Percentiles rank a stretch among this genome's conserved stretches.
These are phyloP conservation scores for Colletotrichum siamense DNA, from an alignment of 2,329 filamentous ascomycete genomes.

Conservation along the genomic window DNA sequence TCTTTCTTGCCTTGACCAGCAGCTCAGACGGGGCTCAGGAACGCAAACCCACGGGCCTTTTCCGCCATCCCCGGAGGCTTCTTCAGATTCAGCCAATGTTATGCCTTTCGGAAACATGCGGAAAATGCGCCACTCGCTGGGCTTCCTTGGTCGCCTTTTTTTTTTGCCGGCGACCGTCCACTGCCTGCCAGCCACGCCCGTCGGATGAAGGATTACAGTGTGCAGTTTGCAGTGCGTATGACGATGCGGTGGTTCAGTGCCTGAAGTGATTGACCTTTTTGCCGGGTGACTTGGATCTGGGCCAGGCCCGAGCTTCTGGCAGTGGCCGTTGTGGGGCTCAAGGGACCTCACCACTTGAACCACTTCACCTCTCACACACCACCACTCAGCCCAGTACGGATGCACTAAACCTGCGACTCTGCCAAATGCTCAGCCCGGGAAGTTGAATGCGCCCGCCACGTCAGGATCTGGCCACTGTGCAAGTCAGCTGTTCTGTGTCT, in stretches of 20 bases:
- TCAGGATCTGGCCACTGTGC: conserved; percentile 10
- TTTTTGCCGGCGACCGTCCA: background rate
- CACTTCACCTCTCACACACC: background rate
- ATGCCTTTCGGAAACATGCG: background rate
- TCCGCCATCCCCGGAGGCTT: background rate
- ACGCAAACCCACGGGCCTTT: background rate
- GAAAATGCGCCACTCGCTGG: background rate
- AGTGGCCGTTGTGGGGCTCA: conserved; percentile 15
- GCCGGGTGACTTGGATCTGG: background rate
- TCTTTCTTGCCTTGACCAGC: background rate
- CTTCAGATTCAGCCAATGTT: background rate
- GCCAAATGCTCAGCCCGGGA: background rate
- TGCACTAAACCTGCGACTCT: background rate
- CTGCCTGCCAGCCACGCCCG: background rate
- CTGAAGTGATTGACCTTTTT: background rate
- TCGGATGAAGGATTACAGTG: background rate
- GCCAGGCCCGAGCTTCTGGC: conserved; percentile 6
- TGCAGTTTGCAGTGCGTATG: background rate
- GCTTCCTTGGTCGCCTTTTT: background rate
- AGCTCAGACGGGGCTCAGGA: background rate
- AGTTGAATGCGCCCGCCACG: conserved; percentile 14
- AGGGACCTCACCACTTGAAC: conserved; percentile 13
- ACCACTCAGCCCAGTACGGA: background rate
- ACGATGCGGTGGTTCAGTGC: background rate
- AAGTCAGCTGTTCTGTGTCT: background rate